Evolutionary conservation across 1,139 yeast genomes (phyloP).

Genomic region (Candida sanyaensis): DNA sequence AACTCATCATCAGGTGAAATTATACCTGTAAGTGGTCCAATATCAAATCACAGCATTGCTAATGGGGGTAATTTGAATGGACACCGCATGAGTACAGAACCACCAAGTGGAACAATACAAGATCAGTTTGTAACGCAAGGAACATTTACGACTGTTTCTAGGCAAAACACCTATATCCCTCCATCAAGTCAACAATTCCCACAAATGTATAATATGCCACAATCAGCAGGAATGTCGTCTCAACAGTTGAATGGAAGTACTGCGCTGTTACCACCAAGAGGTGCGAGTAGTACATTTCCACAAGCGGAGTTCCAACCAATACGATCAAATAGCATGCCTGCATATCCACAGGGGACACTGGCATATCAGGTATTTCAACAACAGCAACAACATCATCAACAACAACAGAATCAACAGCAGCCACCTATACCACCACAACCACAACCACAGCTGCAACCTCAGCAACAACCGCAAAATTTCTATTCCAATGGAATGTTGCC

Average conservation of each 20-base stretch:
- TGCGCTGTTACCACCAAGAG: slow-evolving; percentile 20
- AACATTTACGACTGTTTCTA: slow-evolving; percentile 16
- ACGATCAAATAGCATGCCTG: slow-evolving; percentile 11
- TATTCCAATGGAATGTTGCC: slow-evolving; percentile 4
- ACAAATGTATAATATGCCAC: slow-evolving; percentile 10
- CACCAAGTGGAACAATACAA: slow-evolving; percentile 3
- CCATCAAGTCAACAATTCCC: slow-evolving; percentile 11
- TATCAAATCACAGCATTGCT: not conserved
- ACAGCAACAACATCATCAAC: slow-evolving; percentile 13
- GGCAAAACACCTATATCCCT: slow-evolving; percentile 14
- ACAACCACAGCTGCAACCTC: slow-evolving; percentile 18
- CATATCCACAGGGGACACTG: slow-evolving; percentile 26
- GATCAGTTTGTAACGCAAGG: slow-evolving; percentile 18
- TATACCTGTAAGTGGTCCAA: slow-evolving; percentile 1
- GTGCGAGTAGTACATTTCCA: slow-evolving; percentile 15
- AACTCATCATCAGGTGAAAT: not conserved
- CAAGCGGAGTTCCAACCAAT: slow-evolving; percentile 29
- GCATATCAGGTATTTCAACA: slow-evolving; percentile 27
- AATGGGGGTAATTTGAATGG: not conserved
- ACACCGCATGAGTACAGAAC: not conserved
- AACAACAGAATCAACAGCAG: no score
- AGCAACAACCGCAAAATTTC: slow-evolving; percentile 9
- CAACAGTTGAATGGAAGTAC: slow-evolving; percentile 11
- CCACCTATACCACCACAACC: no score
- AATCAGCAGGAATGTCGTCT: slow-evolving; percentile 23